Evolutionary conservation across 1,284 basidiomycete species (phyloP).

Genomic region (Termitomyces sp.): DNA sequence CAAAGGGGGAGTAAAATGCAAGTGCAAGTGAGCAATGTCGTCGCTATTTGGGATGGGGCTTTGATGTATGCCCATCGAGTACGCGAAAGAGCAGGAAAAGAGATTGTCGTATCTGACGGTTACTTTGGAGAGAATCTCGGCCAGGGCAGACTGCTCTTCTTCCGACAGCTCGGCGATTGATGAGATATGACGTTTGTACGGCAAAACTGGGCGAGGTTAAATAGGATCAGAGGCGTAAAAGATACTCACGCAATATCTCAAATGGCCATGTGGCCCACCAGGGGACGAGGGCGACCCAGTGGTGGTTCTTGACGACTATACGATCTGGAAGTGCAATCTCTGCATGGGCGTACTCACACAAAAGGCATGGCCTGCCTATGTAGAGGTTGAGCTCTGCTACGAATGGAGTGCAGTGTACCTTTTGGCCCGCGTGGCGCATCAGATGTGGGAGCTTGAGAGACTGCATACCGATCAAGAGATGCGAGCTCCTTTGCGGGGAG

Average conservation of each 20-base stretch:
- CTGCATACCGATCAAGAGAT: conserved; percentile 56
- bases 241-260: conserved; percentile 67
- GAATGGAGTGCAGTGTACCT: conserved; percentile 26
- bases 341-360: conserved; percentile 80
- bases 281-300: conserved; percentile 87
- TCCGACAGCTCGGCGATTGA: conserved; percentile 59
- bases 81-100: conserved; percentile 85
- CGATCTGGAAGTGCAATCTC: conserved; percentile 58
- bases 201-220: conserved; percentile 52
- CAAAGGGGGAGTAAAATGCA: conserved; percentile 89
- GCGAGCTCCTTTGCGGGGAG: conserved; percentile 63
- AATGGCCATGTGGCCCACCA: conserved; percentile 98
- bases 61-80: conserved; percentile 96
- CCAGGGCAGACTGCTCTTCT: conserved; percentile 61
- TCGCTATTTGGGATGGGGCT: conserved; percentile 41
- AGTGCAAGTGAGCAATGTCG: conserved; percentile 75
- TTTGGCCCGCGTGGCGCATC: conserved; percentile 54
- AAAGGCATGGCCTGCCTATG: conserved; percentile 57
- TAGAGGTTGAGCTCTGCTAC: neutral
- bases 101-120: conserved; percentile 84
- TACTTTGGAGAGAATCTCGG: conserved; percentile 59
- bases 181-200: conserved; percentile 73
- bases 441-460: conserved; percentile 30
- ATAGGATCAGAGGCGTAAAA: neutral
- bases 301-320: conserved; percentile 69